Percentiles rank a stretch among this genome's conserved stretches.
Evolutionary conservation across 73 alveolate genomes (phyloP).

Genomic region (Paramecium sonneborni): DNA sequence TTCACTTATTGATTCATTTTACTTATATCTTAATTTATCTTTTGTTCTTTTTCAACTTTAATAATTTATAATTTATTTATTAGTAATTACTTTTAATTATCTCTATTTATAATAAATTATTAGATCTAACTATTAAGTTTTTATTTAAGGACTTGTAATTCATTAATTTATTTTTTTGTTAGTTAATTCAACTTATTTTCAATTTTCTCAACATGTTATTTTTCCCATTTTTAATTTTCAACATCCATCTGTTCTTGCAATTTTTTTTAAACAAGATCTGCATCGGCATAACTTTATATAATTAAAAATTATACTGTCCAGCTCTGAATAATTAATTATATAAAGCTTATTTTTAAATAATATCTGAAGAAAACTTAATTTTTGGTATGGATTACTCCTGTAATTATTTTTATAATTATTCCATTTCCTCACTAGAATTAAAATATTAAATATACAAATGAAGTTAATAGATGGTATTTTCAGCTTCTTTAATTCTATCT

Average conservation of each 20-base stretch:
- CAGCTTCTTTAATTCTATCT: conserved; percentile 46
- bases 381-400: background rate
- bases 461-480: background rate
- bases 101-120: conserved; percentile 32
- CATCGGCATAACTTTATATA: background rate
- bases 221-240: conserved; percentile 28
- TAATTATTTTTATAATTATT: background rate
- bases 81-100: background rate
- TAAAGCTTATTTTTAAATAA: conserved; percentile 9
- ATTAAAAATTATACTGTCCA: background rate
- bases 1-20: conserved; percentile 7
- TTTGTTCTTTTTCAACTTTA: background rate
- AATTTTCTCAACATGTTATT: background rate
- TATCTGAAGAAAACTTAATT: conserved; percentile 21
- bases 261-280: background rate
- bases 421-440: conserved; percentile 33
- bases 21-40: background rate
- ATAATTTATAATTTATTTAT: background rate
- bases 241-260: background rate
- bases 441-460: background rate
- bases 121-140: background rate
- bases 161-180: conserved; percentile 42
- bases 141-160: conserved; percentile 15
- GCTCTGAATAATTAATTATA: conserved; percentile 37
- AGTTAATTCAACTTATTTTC: conserved; percentile 26